Evolutionary conservation across 495 filamentous ascomycete species (phyloP), one percentile per base, ranked within the genome.

Genomic region (Neurospora tetrasperma): DNA sequence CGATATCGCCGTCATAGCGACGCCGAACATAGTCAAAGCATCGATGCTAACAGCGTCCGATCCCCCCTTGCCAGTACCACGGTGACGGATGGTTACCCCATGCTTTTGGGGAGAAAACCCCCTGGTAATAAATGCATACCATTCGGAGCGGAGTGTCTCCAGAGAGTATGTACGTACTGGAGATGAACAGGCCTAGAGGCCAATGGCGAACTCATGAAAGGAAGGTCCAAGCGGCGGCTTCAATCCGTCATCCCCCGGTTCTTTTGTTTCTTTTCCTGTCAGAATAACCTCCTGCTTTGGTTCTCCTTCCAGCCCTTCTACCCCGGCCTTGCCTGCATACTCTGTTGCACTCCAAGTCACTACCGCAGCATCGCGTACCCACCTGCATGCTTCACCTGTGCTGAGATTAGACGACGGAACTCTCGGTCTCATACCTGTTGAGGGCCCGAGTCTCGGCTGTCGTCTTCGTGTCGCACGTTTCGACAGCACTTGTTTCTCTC

Each of bases 141-240:
- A 62, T 62, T 27, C 54, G 54, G 54, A 62, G 54, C 54, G 54
- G 54, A 35, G 54, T 31, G 27, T 6, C 1, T 54, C 23, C 46
- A 62, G 31, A 18, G 11, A 14, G 46, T 74, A 76, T 73, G 76
- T 76, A 76, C 74, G 76, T 76, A 70, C 72, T 71, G 66, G 42
- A 48, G 69, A 16, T 39, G 27, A 66, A 62, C 75, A 78, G 76
- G 76, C 77, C 70, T 74, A 31, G 35, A 35, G 54, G 74, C 31
- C 74, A 72, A 73, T 75, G 71, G 23, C 71, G 41, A 72, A 18
- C 70, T 72, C 72, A 68, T 48, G 48, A 69, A 75, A 78, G 71
- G 70, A 75, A 78, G 71, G 75, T 76, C 77, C 78, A 75, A 79
- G 78, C 77, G 77, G 79, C 77, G 77, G 79, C 80, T 81, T 81